Conservation (phyloP, 2,329 filamentous ascomycete genomes). For the Nannizziopsis barbatae region DNA sequence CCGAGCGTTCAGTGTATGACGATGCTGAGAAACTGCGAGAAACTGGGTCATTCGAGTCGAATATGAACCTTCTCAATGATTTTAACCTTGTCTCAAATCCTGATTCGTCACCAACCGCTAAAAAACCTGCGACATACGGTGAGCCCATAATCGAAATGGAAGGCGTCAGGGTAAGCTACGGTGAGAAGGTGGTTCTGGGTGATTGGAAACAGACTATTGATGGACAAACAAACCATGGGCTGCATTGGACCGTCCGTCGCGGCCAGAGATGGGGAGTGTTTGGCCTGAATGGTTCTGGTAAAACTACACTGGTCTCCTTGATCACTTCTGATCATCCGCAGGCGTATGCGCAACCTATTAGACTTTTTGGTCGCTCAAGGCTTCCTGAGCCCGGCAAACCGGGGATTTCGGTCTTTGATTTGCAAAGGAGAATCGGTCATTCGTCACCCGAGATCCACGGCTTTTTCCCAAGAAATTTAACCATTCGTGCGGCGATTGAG, state of each 20-base stretch:
- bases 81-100: slow-evolving; percentile 9
- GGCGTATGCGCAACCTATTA: slow-evolving; percentile 78
- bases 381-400: slow-evolving; percentile 59
- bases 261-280: slow-evolving; percentile 89
- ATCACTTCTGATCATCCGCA: slow-evolving; percentile 95
- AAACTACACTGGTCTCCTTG: slow-evolving; percentile 85
- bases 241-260: slow-evolving; percentile 71
- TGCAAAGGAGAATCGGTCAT: slow-evolving; percentile 81
- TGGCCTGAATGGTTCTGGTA: slow-evolving; percentile 85
- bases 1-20: slow-evolving; percentile 13
- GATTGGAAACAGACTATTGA: slow-evolving; percentile 59
- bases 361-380: slow-evolving; percentile 70
- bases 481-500: slow-evolving; percentile 62
- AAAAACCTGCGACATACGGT: slow-evolving; percentile 29
- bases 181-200: slow-evolving; percentile 63
- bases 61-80: slow-evolving; percentile 10
- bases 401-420: slow-evolving; percentile 82
- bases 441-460: slow-evolving; percentile 89
- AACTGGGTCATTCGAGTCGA: slow-evolving; percentile 16
- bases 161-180: slow-evolving; percentile 72
- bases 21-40: slow-evolving; percentile 4
- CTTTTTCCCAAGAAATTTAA: slow-evolving; percentile 72
- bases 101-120: neutral
- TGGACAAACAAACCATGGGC: slow-evolving; percentile 43
- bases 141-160: slow-evolving; percentile 77